Evolutionary conservation across 805 yeast genomes (phyloP).

Genomic region (Wickerhamomyces bisporus): DNA sequence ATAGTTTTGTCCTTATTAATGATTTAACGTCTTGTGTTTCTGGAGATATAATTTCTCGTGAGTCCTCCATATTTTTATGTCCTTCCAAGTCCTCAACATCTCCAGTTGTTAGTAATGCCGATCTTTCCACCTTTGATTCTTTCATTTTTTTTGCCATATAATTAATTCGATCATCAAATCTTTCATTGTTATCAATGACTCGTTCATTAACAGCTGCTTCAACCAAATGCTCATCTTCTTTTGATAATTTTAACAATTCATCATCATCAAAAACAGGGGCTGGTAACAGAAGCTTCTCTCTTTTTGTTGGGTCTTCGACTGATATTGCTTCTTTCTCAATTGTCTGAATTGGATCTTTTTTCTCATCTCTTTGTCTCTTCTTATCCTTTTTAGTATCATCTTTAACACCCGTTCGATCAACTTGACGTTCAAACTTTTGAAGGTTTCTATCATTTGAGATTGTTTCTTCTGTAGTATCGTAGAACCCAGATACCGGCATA

Average conservation of each 20-base stretch:
- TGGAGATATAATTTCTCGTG: too few species aligned
- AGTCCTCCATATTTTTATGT: too few species aligned
- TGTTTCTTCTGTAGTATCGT: conserved; percentile 62
- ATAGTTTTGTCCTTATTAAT: conserved; percentile 21
- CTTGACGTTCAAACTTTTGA: conserved; percentile 37
- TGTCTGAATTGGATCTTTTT: conserved; percentile 20
- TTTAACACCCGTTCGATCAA: conserved; percentile 40
- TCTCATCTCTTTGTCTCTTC: conserved; percentile 24
- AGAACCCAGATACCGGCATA: conserved; percentile 59
- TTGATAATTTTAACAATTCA: conserved; percentile 11
- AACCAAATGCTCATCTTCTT: conserved; percentile 12
- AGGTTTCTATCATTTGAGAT: conserved; percentile 33
- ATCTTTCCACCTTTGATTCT: conserved; percentile 28
- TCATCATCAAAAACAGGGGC: conserved; percentile 27
- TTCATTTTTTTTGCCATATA: conserved; percentile 35
- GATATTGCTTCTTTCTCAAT: conserved; percentile 12
- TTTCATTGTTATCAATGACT: conserved; percentile 1
- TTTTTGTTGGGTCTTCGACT: conserved; percentile 8
- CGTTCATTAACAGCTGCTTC: conserved; percentile 6
- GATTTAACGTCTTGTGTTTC: not conserved
- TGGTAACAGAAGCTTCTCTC: conserved; percentile 27
- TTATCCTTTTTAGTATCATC: conserved; percentile 29
- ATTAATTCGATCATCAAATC: conserved; percentile 14
- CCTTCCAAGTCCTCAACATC: conserved; percentile 5
- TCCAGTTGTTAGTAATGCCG: conserved; percentile 29